phyloP scores from a whole-genome alignment of 1,284 basidiomycete genomes.

The Fomitopsis schrenkii region DNA sequence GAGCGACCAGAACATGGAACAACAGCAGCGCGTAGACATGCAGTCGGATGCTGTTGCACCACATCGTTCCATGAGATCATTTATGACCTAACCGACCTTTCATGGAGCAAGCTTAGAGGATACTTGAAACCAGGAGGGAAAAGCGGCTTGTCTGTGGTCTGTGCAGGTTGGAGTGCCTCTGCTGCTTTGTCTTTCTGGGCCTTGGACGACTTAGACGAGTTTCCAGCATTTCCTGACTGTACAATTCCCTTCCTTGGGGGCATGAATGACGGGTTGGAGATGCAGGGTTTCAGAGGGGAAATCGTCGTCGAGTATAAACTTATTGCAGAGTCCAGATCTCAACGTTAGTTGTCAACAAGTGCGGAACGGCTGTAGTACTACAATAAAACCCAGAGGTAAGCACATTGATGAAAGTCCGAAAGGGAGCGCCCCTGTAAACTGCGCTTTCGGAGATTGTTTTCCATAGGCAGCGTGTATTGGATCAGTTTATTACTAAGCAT shows the following conservation, averaged over 20 bases:
- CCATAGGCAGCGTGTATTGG: no score
- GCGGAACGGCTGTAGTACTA: no score
- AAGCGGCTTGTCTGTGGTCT: slow-evolving; percentile 42
- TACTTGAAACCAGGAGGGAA: slow-evolving; percentile 83
- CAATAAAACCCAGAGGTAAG: no score
- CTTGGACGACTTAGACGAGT: slow-evolving; percentile 61
- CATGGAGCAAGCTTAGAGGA: slow-evolving; percentile 72
- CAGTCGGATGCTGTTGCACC: neutral
- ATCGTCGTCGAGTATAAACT: no score
- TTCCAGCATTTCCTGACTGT: slow-evolving; percentile 83
- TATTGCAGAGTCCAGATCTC: no score
- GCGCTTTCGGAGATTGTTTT: no score
- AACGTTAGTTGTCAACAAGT: no score
- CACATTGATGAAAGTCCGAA: no score
- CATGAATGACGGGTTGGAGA: slow-evolving; percentile 36
- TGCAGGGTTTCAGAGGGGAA: neutral
- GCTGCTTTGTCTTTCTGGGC: slow-evolving; percentile 4
- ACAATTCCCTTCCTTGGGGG: slow-evolving; percentile 75
- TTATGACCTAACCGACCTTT: slow-evolving; percentile 45
- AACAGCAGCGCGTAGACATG: neutral
- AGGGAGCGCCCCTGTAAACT: no score
- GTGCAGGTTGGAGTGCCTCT: slow-evolving; percentile 13
- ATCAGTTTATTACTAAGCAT: no score
- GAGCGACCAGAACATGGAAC: neutral
- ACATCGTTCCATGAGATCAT: neutral